Percentiles rank a stretch among this genome's conserved stretches.
These are phyloP conservation scores for Trichosporon inkin DNA, from an alignment of 1,284 basidiomycete species.

Conservation along the genomic window DNA sequence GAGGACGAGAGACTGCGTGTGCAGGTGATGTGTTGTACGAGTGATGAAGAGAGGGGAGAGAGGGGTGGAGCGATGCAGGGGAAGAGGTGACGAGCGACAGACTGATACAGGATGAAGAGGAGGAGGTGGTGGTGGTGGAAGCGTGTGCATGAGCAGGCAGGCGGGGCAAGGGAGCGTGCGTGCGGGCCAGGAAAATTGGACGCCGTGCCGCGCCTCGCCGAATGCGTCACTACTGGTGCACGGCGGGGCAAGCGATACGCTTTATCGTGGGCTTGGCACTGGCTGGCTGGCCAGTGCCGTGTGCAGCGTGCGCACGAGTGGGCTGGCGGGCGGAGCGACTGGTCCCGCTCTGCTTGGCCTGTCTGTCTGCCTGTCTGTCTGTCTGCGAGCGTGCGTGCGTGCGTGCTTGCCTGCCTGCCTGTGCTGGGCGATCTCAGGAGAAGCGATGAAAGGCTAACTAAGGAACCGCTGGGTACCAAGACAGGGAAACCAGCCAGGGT, in stretches of 20 bases:
- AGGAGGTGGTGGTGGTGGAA: not conserved
- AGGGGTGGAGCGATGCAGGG: not conserved
- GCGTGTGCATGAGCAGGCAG: not conserved
- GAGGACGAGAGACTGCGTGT: not conserved
- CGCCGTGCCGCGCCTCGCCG: conserved; percentile 5
- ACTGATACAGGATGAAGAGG: not conserved
- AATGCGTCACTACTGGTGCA: conserved; percentile 1
- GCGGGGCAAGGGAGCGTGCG: not conserved
- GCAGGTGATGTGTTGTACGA: not conserved
- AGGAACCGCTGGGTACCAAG: conserved; percentile 7
- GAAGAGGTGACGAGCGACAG: not conserved
- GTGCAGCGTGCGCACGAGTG: not conserved
- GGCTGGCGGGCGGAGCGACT: not conserved
- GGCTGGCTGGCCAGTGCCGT: no score
- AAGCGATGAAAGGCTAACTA: not conserved
- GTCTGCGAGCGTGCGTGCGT: no score
- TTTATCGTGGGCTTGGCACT: not conserved
- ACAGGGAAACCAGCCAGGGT: not conserved
- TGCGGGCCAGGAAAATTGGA: conserved; percentile 10
- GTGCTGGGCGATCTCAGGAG: not conserved
- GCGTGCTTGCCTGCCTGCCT: no score
- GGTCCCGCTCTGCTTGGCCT: conserved; percentile 2
- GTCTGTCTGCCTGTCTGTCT: no score
- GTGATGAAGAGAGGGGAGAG: not conserved
- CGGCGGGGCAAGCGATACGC: not conserved